phyloP scores from a whole-genome alignment of 257 asterid species.

The Salvia hispanica region DNA sequence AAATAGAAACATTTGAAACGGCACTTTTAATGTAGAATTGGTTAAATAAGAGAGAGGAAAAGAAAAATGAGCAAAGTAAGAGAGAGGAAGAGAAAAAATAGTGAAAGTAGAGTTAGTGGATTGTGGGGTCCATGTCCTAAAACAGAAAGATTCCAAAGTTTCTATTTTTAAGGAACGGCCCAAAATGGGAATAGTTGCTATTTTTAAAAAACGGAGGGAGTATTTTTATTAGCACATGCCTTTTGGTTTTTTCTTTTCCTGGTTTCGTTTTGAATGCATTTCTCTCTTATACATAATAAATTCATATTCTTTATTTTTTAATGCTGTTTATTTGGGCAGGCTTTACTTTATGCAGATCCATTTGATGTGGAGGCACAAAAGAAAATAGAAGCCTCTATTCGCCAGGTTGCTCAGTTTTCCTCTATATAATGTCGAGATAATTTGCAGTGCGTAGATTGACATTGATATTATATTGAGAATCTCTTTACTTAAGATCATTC shows the following conservation, averaged over 20 bases:
- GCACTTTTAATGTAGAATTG: too few species aligned
- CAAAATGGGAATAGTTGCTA: too few species aligned
- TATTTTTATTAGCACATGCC: background rate
- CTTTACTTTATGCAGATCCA: conserved; percentile 94
- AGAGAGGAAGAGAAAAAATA: too few species aligned
- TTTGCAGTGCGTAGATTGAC: conserved; percentile 25
- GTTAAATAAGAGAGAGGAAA: too few species aligned
- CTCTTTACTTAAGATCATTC: conserved; percentile 17
- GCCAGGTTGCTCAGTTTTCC: conserved; percentile 61
- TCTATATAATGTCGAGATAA: conserved; percentile 17
- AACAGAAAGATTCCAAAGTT: too few species aligned
- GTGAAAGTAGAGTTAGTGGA: too few species aligned
- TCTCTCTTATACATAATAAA: background rate
- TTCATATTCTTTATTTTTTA: background rate
- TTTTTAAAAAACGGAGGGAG: too few species aligned
- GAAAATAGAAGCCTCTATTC: conserved; percentile 93
- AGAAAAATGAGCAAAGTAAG: too few species aligned
- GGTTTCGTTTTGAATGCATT: background rate
- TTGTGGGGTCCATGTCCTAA: too few species aligned
- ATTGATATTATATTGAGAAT: background rate
- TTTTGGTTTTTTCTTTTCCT: background rate
- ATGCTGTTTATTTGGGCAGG: conserved; percentile 38
- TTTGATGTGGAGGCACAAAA: conserved; percentile 96
- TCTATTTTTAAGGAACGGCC: too few species aligned
- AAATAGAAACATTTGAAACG: too few species aligned